These are phyloP conservation scores for Epichloe amarillans DNA, from an alignment of 2,329 filamentous ascomycete genomes.

Conservation along the genomic window DNA sequence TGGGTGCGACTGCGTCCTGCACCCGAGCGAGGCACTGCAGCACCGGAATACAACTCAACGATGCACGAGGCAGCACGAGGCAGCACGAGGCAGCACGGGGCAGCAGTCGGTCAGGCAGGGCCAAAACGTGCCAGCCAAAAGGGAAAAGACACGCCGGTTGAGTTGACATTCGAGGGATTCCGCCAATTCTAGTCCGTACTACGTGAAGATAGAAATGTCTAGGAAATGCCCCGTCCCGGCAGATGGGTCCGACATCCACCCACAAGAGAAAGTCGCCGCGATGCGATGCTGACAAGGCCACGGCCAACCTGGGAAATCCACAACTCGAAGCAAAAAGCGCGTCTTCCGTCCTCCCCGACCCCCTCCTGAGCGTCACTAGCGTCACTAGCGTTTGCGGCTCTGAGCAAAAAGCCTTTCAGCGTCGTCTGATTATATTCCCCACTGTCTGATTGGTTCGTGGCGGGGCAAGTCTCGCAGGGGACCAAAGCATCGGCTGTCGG, in stretches of 20 bases:
- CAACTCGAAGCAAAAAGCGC: background rate
- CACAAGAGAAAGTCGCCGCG: background rate
- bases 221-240: background rate
- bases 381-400: constrained; percentile 2
- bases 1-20: background rate
- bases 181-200: background rate
- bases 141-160: background rate
- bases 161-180: background rate
- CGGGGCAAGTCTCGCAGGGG: constrained; percentile 5
- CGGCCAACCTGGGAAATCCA: background rate
- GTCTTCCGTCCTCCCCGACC: constrained; percentile 1
- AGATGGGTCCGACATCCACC: background rate
- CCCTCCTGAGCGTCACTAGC: constrained; percentile 7
- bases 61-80: background rate
- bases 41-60: background rate
- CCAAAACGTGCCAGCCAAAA: background rate
- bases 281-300: background rate
- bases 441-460: constrained; percentile 7
- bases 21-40: background rate
- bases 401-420: constrained; percentile 1
- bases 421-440: constrained; percentile 8
- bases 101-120: background rate
- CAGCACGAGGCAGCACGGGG: background rate
- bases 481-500: constrained; percentile 9
- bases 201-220: background rate